Percentiles rank a stretch among this genome's conserved stretches.
These are phyloP conservation scores for Citrullus mucosospermus DNA, from an alignment of 306 rosid species.

Conservation along the genomic window DNA sequence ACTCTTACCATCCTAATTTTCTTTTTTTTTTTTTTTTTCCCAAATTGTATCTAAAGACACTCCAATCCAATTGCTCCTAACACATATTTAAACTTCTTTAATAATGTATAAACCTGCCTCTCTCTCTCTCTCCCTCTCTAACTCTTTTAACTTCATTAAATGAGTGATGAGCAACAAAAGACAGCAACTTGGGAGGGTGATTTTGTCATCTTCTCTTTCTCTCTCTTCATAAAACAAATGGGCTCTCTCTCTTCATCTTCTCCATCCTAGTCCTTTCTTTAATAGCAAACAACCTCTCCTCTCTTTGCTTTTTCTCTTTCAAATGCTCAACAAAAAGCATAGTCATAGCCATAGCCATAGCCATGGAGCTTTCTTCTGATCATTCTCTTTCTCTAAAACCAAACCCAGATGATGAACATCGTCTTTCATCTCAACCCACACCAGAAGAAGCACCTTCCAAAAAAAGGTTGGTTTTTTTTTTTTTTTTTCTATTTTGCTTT, in stretches of 20 bases:
- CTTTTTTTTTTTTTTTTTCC: too few species aligned
- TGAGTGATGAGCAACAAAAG: conserved; percentile 1
- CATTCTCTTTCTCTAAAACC: neutral
- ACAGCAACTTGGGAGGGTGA: conserved; percentile 1
- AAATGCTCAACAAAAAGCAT: neutral
- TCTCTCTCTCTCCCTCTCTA: neutral
- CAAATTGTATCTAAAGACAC: too few species aligned
- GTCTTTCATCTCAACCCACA: neutral
- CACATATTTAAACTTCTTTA: too few species aligned
- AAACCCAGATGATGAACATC: neutral
- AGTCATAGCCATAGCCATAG: neutral
- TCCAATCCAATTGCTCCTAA: too few species aligned
- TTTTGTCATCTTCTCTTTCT: neutral
- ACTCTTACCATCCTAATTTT: too few species aligned
- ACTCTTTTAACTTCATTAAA: neutral
- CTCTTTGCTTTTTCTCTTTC: neutral
- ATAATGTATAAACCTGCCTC: neutral
- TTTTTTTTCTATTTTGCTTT: too few species aligned
- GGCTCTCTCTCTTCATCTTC: neutral
- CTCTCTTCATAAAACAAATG: neutral
- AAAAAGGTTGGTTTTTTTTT: neutral
- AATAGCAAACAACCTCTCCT: neutral
- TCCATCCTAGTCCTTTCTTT: conserved; percentile 1
- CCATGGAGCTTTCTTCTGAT: conserved; percentile 2
- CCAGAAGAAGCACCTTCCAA: neutral